These are phyloP conservation scores for Gardenia jasminoides DNA, from an alignment of 257 asterid species.

Conservation along the genomic window DNA sequence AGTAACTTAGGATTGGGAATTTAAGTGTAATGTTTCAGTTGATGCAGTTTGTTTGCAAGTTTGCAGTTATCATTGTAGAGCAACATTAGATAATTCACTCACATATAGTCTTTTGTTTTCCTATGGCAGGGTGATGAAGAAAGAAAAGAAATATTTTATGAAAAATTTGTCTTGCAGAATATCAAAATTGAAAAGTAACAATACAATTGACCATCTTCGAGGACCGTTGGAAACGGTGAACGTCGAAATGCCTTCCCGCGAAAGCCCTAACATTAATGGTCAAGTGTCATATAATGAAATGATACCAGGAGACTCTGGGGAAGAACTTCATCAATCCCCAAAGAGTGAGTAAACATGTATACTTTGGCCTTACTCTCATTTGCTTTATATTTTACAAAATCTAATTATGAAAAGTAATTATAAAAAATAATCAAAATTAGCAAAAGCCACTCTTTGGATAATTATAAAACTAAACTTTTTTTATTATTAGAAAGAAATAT, in stretches of 20 bases:
- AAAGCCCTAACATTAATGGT: neutral
- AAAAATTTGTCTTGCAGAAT: constrained; percentile 61
- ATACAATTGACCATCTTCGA: constrained; percentile 41
- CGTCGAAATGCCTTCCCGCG: neutral
- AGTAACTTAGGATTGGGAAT: too few species aligned
- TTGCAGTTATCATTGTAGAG: too few species aligned
- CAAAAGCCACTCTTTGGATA: too few species aligned
- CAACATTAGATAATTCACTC: neutral
- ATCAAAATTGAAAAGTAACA: constrained; percentile 49
- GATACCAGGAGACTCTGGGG: constrained; percentile 62
- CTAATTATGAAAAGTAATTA: too few species aligned
- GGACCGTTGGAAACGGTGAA: constrained; percentile 26
- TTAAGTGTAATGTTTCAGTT: too few species aligned
- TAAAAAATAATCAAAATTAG: too few species aligned
- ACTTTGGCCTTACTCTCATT: too few species aligned
- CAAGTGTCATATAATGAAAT: constrained; percentile 61
- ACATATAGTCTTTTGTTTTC: neutral
- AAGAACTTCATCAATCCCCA: constrained; percentile 31
- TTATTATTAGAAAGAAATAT: too few species aligned
- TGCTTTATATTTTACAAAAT: too few species aligned
- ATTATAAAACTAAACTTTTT: too few species aligned
- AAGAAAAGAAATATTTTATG: constrained; percentile 54
- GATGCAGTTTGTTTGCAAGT: too few species aligned
- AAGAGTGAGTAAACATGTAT: constrained; percentile 22
- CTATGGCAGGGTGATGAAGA: constrained; percentile 64